These are phyloP conservation scores for Tolypocladium endophyticum DNA, from an alignment of 2,329 filamentous ascomycete species.

Conservation along the genomic window DNA sequence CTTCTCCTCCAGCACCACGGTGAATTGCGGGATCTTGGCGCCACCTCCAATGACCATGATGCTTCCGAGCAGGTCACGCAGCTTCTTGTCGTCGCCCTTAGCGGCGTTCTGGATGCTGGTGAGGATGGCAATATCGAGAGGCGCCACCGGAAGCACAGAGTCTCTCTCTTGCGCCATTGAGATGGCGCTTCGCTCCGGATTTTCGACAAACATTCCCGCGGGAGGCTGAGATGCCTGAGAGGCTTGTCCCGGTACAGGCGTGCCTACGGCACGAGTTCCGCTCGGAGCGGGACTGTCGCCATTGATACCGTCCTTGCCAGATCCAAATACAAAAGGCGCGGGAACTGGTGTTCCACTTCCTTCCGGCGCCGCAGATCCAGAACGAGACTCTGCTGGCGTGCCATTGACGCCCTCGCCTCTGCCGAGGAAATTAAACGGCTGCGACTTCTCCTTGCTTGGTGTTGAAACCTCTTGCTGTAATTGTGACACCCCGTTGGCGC, in stretches of 20 bases:
- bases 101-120: constrained; percentile 82
- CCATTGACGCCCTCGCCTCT: constrained; percentile 59
- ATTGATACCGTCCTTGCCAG: constrained; percentile 30
- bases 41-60: constrained; percentile 89
- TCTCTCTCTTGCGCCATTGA: constrained; percentile 61
- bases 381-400: constrained; percentile 76
- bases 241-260: constrained; percentile 24
- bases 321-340: constrained; percentile 44
- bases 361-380: constrained; percentile 80
- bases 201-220: constrained; percentile 38
- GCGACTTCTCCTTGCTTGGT: constrained; percentile 51
- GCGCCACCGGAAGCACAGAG: constrained; percentile 67
- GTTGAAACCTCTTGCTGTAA: constrained; percentile 41
- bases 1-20: constrained; percentile 71
- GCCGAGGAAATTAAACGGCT: constrained; percentile 59
- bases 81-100: constrained; percentile 82
- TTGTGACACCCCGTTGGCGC: constrained; percentile 29
- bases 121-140: constrained; percentile 82
- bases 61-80: constrained; percentile 77
- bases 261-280: constrained; percentile 38
- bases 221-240: constrained; percentile 24
- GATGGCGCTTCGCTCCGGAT: constrained; percentile 37
- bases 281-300: constrained; percentile 43
- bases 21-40: constrained; percentile 69
- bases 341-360: constrained; percentile 56